Conservation (phyloP, 345 rosid genomes). For the Aegle marmelos region DNA sequence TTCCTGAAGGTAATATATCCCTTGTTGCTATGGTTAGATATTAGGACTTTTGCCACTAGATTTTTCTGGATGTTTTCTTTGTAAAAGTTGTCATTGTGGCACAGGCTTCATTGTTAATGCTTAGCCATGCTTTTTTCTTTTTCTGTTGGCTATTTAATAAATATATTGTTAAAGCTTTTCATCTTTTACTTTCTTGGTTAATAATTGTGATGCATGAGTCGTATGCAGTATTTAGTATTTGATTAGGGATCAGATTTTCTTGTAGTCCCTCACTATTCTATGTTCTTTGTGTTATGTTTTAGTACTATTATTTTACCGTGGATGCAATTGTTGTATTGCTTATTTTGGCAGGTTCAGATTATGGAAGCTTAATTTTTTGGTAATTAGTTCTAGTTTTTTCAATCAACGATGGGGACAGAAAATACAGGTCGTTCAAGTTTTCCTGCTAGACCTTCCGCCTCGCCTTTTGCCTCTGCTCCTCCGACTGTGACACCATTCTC, state of each 20-base stretch:
- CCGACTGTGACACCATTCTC: constrained; percentile 55
- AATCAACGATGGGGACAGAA: constrained; percentile 58
- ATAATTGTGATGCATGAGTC: background rate
- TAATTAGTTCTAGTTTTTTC: constrained; percentile 1
- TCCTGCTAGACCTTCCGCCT: constrained; percentile 45
- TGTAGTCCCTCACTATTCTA: background rate
- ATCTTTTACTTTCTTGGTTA: background rate
- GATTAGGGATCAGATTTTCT: background rate
- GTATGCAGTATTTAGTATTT: background rate
- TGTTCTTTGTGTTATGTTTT: background rate
- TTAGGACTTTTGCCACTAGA: background rate
- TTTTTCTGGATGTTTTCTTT: background rate
- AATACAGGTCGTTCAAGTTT: constrained; percentile 61
- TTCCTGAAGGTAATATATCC: no score
- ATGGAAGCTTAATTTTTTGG: constrained; percentile 29
- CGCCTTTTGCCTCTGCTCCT: constrained; percentile 66
- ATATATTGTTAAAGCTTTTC: background rate
- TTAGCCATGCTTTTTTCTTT: background rate
- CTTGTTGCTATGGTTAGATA: background rate
- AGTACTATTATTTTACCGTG: background rate
- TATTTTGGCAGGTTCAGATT: constrained; percentile 36
- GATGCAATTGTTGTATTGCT: background rate
- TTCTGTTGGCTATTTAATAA: background rate
- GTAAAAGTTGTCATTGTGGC: background rate
- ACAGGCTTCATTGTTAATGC: background rate